Evolutionary conservation across 345 rosid genomes (phyloP).

Genomic region (rapeseed (Brassica napus)): DNA sequence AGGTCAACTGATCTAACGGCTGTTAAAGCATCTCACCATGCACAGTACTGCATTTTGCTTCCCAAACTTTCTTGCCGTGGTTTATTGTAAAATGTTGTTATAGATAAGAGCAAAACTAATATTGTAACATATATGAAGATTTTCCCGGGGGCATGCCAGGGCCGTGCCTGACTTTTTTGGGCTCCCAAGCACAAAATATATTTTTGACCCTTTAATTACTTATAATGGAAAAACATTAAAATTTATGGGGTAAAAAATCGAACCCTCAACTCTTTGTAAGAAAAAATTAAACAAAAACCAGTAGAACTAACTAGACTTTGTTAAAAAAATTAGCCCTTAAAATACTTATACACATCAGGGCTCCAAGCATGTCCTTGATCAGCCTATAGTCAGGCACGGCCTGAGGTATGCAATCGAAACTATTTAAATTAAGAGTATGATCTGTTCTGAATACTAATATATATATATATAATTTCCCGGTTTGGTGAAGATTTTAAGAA

Average conservation of each 20-base stretch:
- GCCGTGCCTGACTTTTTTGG: too few species aligned
- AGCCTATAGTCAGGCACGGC: too few species aligned
- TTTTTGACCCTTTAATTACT: too few species aligned
- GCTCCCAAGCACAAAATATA: too few species aligned
- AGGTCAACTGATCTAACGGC: conserved; percentile 35
- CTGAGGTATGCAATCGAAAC: not conserved
- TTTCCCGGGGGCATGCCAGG: not conserved
- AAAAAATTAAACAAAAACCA: too few species aligned
- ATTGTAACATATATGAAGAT: not conserved
- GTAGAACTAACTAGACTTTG: too few species aligned
- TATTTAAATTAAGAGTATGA: not conserved
- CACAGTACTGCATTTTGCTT: not conserved
- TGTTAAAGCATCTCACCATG: conserved; percentile 9
- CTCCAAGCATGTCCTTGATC: too few species aligned
- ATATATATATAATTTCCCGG: not conserved
- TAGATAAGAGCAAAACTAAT: not conserved
- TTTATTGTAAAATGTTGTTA: not conserved
- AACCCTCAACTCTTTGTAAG: too few species aligned
- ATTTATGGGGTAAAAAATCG: too few species aligned
- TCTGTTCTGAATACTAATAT: not conserved
- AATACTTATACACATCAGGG: too few species aligned
- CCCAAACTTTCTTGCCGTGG: not conserved
- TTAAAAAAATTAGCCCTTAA: too few species aligned
- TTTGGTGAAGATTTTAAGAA: conserved; percentile 28
- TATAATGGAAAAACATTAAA: too few species aligned